Evolutionary conservation across 352 stramenopile species (phyloP), one percentile per base, ranked within the genome.

Genomic region (Globisporangium yorkense): DNA sequence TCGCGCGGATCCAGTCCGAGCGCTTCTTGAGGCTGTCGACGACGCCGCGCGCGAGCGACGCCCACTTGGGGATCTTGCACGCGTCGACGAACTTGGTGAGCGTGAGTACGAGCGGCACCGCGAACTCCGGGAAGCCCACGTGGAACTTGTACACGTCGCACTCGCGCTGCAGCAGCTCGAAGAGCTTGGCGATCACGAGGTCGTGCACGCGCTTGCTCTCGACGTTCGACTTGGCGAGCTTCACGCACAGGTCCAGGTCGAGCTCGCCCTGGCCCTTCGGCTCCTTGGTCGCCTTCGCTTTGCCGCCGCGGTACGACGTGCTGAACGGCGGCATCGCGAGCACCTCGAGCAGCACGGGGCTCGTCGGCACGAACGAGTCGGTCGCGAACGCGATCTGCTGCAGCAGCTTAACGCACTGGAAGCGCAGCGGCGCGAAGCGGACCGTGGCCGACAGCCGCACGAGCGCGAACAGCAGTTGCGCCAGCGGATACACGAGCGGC

Each of bases 361-460:
- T 94, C 15, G 93, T 98, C 5, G 97, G 97, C 57, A 99, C 92
- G 67, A 98, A 99, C 31, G 88, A 81, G 71, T 98, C 87, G 13
- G 94, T 97, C 18, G 89, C 86, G 33, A 97, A 85, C 24, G 96
- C 94, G 31, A 99, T 75, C 62, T 99, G 96, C 67, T 99, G 96
- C 54, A 99, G 71, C 16, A 99, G 72, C 62, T 96, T 88, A 9
- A 99, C 85, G 68, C 96, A 98, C 71, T 99, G 96, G 66, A 99
- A 93, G 35, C 95, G 91, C 51, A 99, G 77, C 12, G 97, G 97
- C 15, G 97, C 80, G 67, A 86, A 92, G 13, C 80, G 79, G 44
- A 91, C 66, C 56, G 81, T 93, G 24, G 80, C 89, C 27, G 80
- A 76, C n/a, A 95, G 68, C 15, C 82, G 80, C 51, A 91, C 80